Conservation (phyloP, 2,329 filamentous ascomycete genomes). For the Aureobasidium uvarum region DNA sequence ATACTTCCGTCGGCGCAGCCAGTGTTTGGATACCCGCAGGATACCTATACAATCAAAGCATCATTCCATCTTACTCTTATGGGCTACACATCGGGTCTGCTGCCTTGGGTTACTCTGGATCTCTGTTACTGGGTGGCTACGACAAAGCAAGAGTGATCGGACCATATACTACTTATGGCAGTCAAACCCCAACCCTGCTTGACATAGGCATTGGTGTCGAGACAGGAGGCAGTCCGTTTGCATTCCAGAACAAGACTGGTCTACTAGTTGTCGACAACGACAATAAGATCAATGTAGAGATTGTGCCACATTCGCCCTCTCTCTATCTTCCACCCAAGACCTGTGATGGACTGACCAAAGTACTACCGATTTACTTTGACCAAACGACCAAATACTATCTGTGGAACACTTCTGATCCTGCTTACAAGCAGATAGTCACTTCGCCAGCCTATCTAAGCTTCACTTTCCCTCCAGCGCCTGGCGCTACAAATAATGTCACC, state of each 20-base stretch:
- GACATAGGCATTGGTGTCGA: constrained; percentile 32
- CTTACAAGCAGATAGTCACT: constrained; percentile 42
- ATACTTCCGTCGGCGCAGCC: not conserved
- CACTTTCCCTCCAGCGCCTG: constrained; percentile 39
- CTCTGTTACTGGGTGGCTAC: constrained; percentile 40
- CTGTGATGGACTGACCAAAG: constrained; percentile 34
- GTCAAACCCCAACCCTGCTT: constrained; percentile 13
- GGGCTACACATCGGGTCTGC: constrained; percentile 41
- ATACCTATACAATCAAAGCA: constrained; percentile 26
- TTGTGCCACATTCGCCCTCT: constrained; percentile 32
- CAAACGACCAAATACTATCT: constrained; percentile 32
- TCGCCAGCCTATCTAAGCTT: constrained; percentile 47
- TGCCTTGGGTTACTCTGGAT: constrained; percentile 34
- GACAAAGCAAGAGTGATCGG: constrained; percentile 38
- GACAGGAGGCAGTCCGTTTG: constrained; percentile 23
- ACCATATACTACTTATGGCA: constrained; percentile 31
- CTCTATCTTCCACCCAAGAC: constrained; percentile 35
- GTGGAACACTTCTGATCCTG: constrained; percentile 35
- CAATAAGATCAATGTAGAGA: not conserved
- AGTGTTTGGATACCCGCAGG: constrained; percentile 1
- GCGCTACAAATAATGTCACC: constrained; percentile 35
- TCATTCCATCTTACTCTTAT: constrained; percentile 36
- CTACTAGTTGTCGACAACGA: not conserved
- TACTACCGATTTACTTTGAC: constrained; percentile 35
- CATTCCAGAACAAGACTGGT: constrained; percentile 3